Evolutionary conservation across 2,329 filamentous ascomycete species (phyloP).

Genomic region (Thermothelomyces thermophilus): DNA sequence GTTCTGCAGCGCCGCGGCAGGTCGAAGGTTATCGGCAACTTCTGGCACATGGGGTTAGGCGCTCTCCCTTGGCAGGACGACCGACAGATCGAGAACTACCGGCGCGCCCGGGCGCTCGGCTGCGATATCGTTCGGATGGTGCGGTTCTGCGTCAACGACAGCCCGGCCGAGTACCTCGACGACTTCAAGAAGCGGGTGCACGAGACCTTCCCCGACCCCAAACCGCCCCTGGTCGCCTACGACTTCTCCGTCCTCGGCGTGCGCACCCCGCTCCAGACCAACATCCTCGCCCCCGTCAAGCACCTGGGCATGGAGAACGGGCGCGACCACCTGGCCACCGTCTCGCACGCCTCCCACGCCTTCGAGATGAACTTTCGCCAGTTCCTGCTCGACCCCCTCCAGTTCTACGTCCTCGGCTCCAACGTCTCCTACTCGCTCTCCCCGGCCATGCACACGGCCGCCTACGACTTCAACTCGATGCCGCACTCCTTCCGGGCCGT

Average conservation of each 20-base stretch:
- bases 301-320: slow-evolving; percentile 38
- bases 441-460: slow-evolving; percentile 65
- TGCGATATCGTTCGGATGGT: slow-evolving; percentile 58
- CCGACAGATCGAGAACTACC: slow-evolving; percentile 46
- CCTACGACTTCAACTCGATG: slow-evolving; percentile 60
- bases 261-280: slow-evolving; percentile 35
- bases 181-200: slow-evolving; percentile 44
- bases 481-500: slow-evolving; percentile 57
- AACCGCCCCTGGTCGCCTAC: slow-evolving; percentile 44
- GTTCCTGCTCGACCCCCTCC: slow-evolving; percentile 57
- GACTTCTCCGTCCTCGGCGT: slow-evolving; percentile 41
- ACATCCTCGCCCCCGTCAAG: slow-evolving; percentile 49
- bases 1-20: slow-evolving; percentile 48
- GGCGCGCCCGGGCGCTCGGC: slow-evolving; percentile 47
- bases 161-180: slow-evolving; percentile 42
- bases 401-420: slow-evolving; percentile 62
- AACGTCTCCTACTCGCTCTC: slow-evolving; percentile 64
- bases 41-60: slow-evolving; percentile 40
- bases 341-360: slow-evolving; percentile 49
- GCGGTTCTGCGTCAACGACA: slow-evolving; percentile 51
- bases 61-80: slow-evolving; percentile 50
- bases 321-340: slow-evolving; percentile 39
- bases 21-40: slow-evolving; percentile 56
- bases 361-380: slow-evolving; percentile 54
- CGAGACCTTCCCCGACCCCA: slow-evolving; percentile 37